Evolutionary conservation across 768 basidiomycete genomes (phyloP).

Genomic region (Xanthoconium stramineum): DNA sequence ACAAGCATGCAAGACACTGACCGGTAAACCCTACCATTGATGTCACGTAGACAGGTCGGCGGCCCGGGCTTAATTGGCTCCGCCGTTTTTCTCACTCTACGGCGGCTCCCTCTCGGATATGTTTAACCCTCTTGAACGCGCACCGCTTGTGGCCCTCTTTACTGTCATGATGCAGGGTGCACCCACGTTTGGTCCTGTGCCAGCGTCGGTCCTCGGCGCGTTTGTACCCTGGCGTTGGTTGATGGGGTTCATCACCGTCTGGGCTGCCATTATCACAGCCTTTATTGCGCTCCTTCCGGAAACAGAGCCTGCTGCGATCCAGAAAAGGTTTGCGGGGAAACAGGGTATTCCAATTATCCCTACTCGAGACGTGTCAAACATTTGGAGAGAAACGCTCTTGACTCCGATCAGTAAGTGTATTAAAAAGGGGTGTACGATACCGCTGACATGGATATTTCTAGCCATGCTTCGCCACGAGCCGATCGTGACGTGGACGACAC

Average conservation of each 20-base stretch:
- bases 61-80: slow-evolving; percentile 27
- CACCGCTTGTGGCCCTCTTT: slow-evolving; percentile 28
- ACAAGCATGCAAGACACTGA: slow-evolving; percentile 2
- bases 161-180: slow-evolving; percentile 30
- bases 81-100: slow-evolving; percentile 28
- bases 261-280: slow-evolving; percentile 19
- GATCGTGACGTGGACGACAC: slow-evolving; percentile 26
- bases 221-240: slow-evolving; percentile 27
- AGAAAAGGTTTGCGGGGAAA: slow-evolving; percentile 13
- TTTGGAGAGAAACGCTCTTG: slow-evolving; percentile 25
- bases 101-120: slow-evolving; percentile 30
- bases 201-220: slow-evolving; percentile 20
- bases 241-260: slow-evolving; percentile 24
- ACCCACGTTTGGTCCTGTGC: slow-evolving; percentile 28
- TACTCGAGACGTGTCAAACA: background rate
- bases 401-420: slow-evolving; percentile 24
- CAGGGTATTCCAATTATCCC: background rate
- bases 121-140: slow-evolving; percentile 28
- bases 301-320: slow-evolving; percentile 23
- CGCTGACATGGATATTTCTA: slow-evolving; percentile 5
- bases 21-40: slow-evolving; percentile 22
- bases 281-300: slow-evolving; percentile 22
- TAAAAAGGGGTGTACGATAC: background rate
- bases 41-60: slow-evolving; percentile 21
- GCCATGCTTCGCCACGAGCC: slow-evolving; percentile 26